A percentile compares a stretch with the other conserved stretches of the same genome.
Conservation (phyloP, 176 grass and related monocot genomes). For the Paspalum vaginatum region DNA sequence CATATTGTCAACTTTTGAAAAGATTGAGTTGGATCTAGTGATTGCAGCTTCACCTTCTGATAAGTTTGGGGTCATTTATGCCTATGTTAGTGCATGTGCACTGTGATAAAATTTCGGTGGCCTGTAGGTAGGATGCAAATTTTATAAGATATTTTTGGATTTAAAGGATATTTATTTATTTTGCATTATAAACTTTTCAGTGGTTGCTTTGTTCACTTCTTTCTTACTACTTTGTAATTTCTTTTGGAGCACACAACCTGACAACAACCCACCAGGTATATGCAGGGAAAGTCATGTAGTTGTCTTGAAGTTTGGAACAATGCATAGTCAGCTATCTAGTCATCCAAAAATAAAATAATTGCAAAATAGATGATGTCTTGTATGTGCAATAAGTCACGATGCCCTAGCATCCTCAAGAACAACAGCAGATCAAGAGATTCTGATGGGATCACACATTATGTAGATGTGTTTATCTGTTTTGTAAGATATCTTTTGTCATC, state of each 20-base stretch:
- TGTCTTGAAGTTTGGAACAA: not conserved
- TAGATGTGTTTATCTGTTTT: conserved; percentile 15
- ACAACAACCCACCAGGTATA: not conserved
- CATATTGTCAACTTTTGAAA: not conserved
- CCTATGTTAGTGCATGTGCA: not conserved
- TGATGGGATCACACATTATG: not conserved
- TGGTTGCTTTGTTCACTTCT: not conserved
- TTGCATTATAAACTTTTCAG: not conserved
- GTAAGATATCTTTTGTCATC: not conserved
- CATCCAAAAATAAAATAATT: not conserved
- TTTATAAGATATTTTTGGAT: not conserved
- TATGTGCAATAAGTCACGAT: not conserved
- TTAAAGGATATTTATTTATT: not conserved
- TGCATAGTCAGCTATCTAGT: not conserved
- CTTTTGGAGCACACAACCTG: not conserved
- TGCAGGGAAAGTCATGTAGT: not conserved
- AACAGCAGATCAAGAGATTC: not conserved
- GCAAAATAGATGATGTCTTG: not conserved
- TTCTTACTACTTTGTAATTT: not conserved
- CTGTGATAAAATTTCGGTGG: not conserved
- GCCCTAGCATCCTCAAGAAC: not conserved
- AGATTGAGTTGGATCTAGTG: not conserved
- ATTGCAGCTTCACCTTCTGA: not conserved
- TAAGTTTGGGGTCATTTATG: not conserved
- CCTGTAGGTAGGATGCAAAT: not conserved